These are phyloP conservation scores for Lasiodiplodia sp. DNA, from an alignment of 2,329 filamentous ascomycete species.

Conservation along the genomic window DNA sequence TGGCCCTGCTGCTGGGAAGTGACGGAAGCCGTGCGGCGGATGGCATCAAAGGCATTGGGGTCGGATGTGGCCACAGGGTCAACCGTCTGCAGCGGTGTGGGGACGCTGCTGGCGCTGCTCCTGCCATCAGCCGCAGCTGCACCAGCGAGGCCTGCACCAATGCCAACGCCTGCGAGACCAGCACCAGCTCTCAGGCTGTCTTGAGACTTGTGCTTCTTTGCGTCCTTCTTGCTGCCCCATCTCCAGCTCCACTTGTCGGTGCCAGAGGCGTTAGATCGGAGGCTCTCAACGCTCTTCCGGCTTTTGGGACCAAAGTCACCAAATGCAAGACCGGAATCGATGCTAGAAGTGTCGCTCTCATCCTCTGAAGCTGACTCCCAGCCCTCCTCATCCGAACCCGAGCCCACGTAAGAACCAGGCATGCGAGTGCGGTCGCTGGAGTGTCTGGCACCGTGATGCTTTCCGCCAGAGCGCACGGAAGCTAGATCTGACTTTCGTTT, in stretches of 20 bases:
- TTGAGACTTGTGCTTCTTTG: slow-evolving; percentile 35
- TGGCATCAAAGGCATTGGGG: slow-evolving; percentile 67
- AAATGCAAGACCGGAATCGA: slow-evolving; percentile 67
- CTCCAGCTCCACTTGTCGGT: slow-evolving; percentile 67
- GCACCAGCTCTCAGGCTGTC: slow-evolving; percentile 45
- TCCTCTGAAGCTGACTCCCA: slow-evolving; percentile 50
- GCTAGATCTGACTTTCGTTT: slow-evolving; percentile 43
- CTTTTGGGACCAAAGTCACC: slow-evolving; percentile 53
- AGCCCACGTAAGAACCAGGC: slow-evolving; percentile 34
- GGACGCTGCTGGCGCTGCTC: slow-evolving; percentile 55
- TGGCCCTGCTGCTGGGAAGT: slow-evolving; percentile 47
- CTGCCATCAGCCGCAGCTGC: slow-evolving; percentile 55
- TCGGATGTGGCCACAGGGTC: slow-evolving; percentile 73
- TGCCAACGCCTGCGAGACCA: slow-evolving; percentile 51
- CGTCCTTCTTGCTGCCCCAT: slow-evolving; percentile 62
- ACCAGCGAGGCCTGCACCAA: slow-evolving; percentile 2
- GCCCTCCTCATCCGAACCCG: slow-evolving; percentile 57
- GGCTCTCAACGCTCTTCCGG: slow-evolving; percentile 59
- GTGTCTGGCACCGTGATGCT: slow-evolving; percentile 21
- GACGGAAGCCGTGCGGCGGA: slow-evolving; percentile 57
- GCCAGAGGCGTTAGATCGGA: slow-evolving; percentile 61
- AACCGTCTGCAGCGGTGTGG: slow-evolving; percentile 66
- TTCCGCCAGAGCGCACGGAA: slow-evolving; percentile 43
- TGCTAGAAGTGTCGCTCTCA: slow-evolving; percentile 54
- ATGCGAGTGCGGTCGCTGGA: slow-evolving; percentile 36